These are phyloP conservation scores for Tubosaeta sp. DNA, from an alignment of 768 basidiomycete species.

Conservation along the genomic window DNA sequence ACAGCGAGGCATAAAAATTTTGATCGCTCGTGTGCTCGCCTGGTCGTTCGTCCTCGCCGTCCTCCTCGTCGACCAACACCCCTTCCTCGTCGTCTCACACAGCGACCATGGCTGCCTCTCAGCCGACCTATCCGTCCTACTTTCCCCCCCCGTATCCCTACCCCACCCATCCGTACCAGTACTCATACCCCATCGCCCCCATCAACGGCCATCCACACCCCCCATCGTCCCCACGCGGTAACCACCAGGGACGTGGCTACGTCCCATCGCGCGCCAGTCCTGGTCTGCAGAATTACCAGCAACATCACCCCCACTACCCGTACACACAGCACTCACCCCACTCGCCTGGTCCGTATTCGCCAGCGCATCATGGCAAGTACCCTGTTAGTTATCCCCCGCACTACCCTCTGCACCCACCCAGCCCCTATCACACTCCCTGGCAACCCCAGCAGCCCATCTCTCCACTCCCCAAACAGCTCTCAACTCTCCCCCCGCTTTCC, in stretches of 20 bases:
- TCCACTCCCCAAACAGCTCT: constrained; percentile 60
- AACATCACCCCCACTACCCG: constrained; percentile 25
- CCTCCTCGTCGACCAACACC: constrained; percentile 5
- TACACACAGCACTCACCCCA: constrained; percentile 30
- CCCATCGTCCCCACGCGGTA: constrained; percentile 36
- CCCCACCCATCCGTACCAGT: constrained; percentile 31
- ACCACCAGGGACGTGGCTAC: constrained; percentile 32
- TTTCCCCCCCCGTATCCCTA: constrained; percentile 33
- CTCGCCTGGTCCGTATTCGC: constrained; percentile 23
- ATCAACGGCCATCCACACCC: constrained; percentile 37
- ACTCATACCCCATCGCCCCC: constrained; percentile 39
- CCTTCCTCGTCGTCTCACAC: background rate
- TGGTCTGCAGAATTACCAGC: constrained; percentile 36
- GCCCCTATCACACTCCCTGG: constrained; percentile 42
- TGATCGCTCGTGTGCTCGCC: constrained; percentile 9
- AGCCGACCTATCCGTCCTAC: constrained; percentile 22
- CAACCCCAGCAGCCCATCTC: constrained; percentile 46
- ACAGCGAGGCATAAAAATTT: constrained; percentile 6
- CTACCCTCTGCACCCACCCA: constrained; percentile 19
- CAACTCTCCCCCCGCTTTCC: constrained; percentile 38
- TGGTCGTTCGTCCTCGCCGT: constrained; percentile 1
- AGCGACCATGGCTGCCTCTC: constrained; percentile 21
- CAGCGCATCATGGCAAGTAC: constrained; percentile 24
- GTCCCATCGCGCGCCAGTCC: constrained; percentile 36
- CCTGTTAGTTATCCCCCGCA: constrained; percentile 35